Base-by-base conservation (phyloP, 768 basidiomycete genomes). In the Serpula lacrymans region DNA sequence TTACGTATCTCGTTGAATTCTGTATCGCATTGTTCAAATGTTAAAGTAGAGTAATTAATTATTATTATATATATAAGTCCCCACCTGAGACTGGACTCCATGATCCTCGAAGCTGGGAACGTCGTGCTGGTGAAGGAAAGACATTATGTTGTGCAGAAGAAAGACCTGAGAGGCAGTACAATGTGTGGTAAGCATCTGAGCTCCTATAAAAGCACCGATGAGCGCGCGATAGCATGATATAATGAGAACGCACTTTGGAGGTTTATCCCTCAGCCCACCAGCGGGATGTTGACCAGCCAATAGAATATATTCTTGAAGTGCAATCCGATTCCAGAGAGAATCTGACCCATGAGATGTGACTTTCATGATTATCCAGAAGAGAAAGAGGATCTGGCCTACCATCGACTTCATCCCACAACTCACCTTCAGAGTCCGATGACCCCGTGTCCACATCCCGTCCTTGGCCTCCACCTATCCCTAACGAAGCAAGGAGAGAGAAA, bases 161-260 rank as follows among this genome's bases (percentile, higher is more conserved):
- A 13, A 96, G 72, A 10, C 96, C 96, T 4, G 92, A 77, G 3
- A 98, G 76, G 55, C 90, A 94, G 62, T 95, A 98, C 25, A 89
- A 65, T 0, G 95, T 96, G 55, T 99, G 96, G 58, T 99, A 99
- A 27, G 89, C 75, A 57, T 99, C 96, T n/a, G 93, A 68, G n/a
- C 64, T 63, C 63, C 92, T 94, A 49, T 18, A 23, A 33, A 14
- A 3, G 6, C n/a, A 28, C 51, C n/a, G n/a, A 22, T 12, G 3
- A 13, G 17, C 29, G n/a, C 24, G 32, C 12, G 23, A 41, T 25
- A 11, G 4, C 21, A 11, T 18, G 13, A 13, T 12, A 25, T 13
- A 27, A 14, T 26, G 27, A 8, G 23, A 36, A 60, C 78, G 39
- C 60, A 89, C 88, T 96, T 97, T 27, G 90, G 89, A 11, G 96